Evolutionary conservation across 73 alveolate species (phyloP).

Genomic region (Effrenium voratum): DNA sequence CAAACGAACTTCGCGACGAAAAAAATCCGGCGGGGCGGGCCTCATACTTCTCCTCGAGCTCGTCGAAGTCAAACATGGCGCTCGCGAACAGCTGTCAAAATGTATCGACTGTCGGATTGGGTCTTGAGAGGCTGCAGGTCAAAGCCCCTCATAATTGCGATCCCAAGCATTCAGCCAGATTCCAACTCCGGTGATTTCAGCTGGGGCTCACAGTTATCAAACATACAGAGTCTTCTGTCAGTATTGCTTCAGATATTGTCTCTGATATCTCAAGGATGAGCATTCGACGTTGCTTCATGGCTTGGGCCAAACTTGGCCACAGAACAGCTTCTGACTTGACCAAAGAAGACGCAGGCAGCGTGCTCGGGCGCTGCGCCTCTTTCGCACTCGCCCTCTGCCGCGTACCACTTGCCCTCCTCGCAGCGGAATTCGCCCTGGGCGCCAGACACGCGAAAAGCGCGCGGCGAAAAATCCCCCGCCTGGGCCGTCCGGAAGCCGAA

Average conservation of each 20-base stretch:
- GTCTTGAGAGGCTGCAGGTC: neutral
- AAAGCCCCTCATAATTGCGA: too few relatives aligned
- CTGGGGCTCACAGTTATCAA: too few relatives aligned
- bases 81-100: too few relatives aligned
- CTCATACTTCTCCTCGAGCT: slow-evolving; percentile 33
- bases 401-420: slow-evolving; percentile 55
- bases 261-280: too few relatives aligned
- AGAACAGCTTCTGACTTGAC: neutral
- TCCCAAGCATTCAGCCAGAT: too few relatives aligned
- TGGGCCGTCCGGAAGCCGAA: neutral
- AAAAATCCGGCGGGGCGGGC: too few relatives aligned
- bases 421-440: neutral
- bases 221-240: too few relatives aligned
- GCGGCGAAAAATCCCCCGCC: neutral
- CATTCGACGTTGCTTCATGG: too few relatives aligned
- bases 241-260: too few relatives aligned
- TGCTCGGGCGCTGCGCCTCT: neutral
- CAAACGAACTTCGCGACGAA: too few relatives aligned
- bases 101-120: neutral
- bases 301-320: neutral
- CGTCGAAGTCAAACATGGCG: slow-evolving; percentile 66
- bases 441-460: neutral
- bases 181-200: too few relatives aligned
- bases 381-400: slow-evolving; percentile 20
- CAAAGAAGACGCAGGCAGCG: neutral